phyloP scores from a whole-genome alignment of 345 rosid species.

The Bretschneidera sinensis region DNA sequence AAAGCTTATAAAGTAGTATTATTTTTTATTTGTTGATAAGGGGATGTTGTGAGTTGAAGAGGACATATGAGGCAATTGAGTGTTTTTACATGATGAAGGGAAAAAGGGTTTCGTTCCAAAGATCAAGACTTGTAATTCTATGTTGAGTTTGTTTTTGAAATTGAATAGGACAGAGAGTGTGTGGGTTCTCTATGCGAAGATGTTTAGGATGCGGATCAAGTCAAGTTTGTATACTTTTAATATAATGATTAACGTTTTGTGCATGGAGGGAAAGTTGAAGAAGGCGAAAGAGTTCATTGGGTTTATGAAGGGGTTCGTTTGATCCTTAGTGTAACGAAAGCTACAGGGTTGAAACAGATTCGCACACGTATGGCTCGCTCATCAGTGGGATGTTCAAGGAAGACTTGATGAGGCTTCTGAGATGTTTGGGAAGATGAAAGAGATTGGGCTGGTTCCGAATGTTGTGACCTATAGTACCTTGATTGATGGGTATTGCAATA shows the following conservation, averaged over 20 bases:
- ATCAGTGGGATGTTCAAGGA: slow-evolving; percentile 71
- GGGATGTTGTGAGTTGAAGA: slow-evolving; percentile 62
- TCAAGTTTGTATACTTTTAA: slow-evolving; percentile 67
- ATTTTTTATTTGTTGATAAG: slow-evolving; percentile 56
- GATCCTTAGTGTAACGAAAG: slow-evolving; percentile 54
- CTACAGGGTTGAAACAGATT: slow-evolving; percentile 53
- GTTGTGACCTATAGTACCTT: slow-evolving; percentile 73
- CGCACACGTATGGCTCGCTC: slow-evolving; percentile 67
- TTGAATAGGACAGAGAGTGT: slow-evolving; percentile 50
- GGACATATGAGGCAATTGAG: slow-evolving; percentile 52
- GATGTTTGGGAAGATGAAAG: slow-evolving; percentile 56
- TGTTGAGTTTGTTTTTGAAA: slow-evolving; percentile 59
- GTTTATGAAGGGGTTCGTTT: slow-evolving; percentile 58
- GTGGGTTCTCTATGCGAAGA: slow-evolving; percentile 91
- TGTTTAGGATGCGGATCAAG: slow-evolving; percentile 75
- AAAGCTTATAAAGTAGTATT: no score
- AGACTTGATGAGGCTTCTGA: slow-evolving; percentile 58
- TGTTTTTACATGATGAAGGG: slow-evolving; percentile 67
- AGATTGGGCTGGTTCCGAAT: slow-evolving; percentile 54
- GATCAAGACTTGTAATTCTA: slow-evolving; percentile 62
- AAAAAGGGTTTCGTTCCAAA: slow-evolving; percentile 59
- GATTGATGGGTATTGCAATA: slow-evolving; percentile 72
- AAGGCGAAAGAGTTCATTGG: slow-evolving; percentile 60
- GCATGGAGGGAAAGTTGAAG: slow-evolving; percentile 80
- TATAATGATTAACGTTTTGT: slow-evolving; percentile 83